Conservation (phyloP, 2,329 filamentous ascomycete species). For the Pseudocercospora ulei region DNA sequence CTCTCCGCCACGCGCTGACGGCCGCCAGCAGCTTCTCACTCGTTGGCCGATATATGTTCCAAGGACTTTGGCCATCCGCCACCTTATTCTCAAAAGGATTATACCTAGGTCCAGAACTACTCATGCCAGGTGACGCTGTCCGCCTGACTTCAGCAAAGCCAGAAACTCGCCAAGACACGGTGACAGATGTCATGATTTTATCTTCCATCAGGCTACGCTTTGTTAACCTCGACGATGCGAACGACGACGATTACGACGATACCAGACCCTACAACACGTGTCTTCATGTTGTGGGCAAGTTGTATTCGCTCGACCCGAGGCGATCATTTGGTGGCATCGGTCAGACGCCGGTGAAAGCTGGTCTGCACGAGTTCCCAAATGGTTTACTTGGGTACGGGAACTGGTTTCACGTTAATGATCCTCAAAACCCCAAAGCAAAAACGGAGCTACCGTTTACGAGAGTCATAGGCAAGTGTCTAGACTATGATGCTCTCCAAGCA, state of each 20-base stretch:
- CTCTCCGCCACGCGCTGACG: constrained; percentile 47
- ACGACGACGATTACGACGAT: constrained; percentile 40
- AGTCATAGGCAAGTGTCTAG: constrained; percentile 48
- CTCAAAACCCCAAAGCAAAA: constrained; percentile 35
- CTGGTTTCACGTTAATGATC: constrained; percentile 46
- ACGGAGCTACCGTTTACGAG: constrained; percentile 43
- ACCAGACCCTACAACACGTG: constrained; percentile 37
- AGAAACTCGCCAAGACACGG: constrained; percentile 23
- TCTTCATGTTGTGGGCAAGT: constrained; percentile 44
- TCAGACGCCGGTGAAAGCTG: constrained; percentile 21
- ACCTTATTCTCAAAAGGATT: constrained; percentile 47
- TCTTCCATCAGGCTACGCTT: constrained; percentile 46
- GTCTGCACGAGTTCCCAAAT: constrained; percentile 15
- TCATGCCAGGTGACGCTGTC: constrained; percentile 47
- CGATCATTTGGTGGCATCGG: constrained; percentile 31
- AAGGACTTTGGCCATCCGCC: constrained; percentile 47
- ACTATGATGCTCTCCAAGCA: constrained; percentile 42
- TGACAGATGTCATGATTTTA: constrained; percentile 48
- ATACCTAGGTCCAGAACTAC: constrained; percentile 49
- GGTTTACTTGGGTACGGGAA: constrained; percentile 37
- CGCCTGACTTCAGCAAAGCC: constrained; percentile 37
- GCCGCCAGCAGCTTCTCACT: constrained; percentile 47
- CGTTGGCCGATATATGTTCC: constrained; percentile 45
- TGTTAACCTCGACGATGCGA: constrained; percentile 41
- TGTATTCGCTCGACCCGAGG: constrained; percentile 38